Conservation (phyloP, 495 filamentous ascomycete species). For the Cairneyella variabilis region DNA sequence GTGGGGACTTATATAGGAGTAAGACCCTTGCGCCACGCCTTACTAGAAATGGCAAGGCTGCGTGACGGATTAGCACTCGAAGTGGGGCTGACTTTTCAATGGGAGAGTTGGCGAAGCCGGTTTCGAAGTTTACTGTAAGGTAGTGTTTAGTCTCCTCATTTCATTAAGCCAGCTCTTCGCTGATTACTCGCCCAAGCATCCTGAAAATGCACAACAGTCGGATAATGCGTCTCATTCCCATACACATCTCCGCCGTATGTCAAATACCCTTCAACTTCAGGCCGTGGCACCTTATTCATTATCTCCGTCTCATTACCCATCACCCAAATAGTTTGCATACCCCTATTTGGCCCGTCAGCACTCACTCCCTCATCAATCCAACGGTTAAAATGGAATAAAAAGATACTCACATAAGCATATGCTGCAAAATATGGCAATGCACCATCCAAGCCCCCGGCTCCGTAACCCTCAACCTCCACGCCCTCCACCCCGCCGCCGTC, state of each 20-base stretch:
- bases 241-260: constrained; percentile 46
- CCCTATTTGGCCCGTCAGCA: constrained; percentile 26
- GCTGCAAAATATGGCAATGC: constrained; percentile 58
- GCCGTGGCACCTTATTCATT: constrained; percentile 32
- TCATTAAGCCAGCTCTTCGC: no score
- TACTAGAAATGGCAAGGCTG: no score
- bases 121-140: no score
- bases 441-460: constrained; percentile 60
- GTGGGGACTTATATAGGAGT: no score
- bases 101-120: no score
- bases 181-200: no score
- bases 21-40: no score
- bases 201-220: constrained; percentile 18
- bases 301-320: constrained; percentile 45
- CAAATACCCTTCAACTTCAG: constrained; percentile 44
- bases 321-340: constrained; percentile 51
- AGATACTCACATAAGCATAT: constrained; percentile 47
- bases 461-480: constrained; percentile 49
- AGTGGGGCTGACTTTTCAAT: no score
- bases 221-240: constrained; percentile 36
- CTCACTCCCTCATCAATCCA: not conserved
- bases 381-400: not conserved
- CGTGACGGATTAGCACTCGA: no score
- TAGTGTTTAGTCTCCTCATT: no score
- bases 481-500: constrained; percentile 50